Base-by-base conservation (phyloP, 2,329 filamentous ascomycete genomes). In the Fusarium sp. region DNA sequence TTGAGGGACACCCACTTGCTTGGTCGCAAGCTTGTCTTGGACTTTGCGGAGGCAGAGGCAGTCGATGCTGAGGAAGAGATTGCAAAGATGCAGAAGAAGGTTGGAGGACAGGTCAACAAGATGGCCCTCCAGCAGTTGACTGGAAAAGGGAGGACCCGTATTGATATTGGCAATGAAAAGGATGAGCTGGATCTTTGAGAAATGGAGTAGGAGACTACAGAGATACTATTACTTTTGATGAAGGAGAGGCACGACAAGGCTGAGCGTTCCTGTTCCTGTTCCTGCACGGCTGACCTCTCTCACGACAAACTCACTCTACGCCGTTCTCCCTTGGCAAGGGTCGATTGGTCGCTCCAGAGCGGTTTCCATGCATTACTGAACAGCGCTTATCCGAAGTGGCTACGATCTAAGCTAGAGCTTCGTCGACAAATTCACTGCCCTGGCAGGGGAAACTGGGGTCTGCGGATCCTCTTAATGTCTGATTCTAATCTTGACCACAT, bases 21-120 rank as follows among this genome's bases (percentile, higher is more conserved):
- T 57, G 96, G 96, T 57, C 89, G 96, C 63, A 90, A 91, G 75
- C 85, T 99, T 74, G 93, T 98, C 56, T 85, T 99, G 65, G 93
- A 97, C 77, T 98, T 94, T 81, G 95, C 94, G 39, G 90, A 93
- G 75, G 92, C 91, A 68, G 96, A 98, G 74, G 87, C 92, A 39
- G 86, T 96, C 71, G 94, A 98, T 82, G 90, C 96, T 5, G 96
- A 99, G 83, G 93, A 94, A 80, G 94, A 98, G 82, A 96, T 99
- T 77, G 90, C 92, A 78, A 95, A 93, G 83, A 97, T 99, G 91
- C 93, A 97, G 82, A 92, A 92, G 86, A 99, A 97, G 86, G 91
- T 96, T 76, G 92, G 92, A 65, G 89, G 90, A 63, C 95, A 98
- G 82, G 88, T 92, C 78, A 92, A 96, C 82, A 96, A 94, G 82